These are phyloP conservation scores for Luffa acutangula DNA, from an alignment of 306 rosid genomes.

Conservation along the genomic window DNA sequence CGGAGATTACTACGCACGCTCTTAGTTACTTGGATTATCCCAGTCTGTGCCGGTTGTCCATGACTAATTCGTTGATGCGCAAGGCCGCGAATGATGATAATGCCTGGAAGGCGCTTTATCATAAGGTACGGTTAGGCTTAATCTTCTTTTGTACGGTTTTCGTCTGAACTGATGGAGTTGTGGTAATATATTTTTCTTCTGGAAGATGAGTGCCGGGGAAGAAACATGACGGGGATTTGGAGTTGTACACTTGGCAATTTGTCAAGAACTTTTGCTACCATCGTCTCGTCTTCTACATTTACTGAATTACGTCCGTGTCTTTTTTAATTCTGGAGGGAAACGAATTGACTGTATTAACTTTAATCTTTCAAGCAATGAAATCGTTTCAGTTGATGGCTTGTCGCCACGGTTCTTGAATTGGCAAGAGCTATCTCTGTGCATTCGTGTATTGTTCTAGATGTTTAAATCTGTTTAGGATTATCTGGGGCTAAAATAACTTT, in stretches of 20 bases:
- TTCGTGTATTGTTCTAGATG: not conserved
- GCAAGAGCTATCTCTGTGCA: not conserved
- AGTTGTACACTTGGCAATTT: not conserved
- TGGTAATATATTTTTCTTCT: not conserved
- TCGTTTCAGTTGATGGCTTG: not conserved
- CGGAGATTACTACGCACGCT: constrained; percentile 96
- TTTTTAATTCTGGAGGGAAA: not conserved
- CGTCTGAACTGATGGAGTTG: not conserved
- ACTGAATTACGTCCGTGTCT: not conserved
- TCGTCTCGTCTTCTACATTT: not conserved
- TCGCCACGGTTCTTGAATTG: not conserved
- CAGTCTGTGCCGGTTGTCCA: constrained; percentile 84
- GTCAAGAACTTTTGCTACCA: not conserved
- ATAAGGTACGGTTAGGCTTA: constrained; percentile 43
- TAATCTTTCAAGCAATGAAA: not conserved
- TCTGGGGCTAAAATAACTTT: not conserved
- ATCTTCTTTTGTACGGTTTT: not conserved
- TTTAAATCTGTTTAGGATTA: not conserved
- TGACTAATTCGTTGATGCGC: constrained; percentile 95
- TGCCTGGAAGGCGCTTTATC: constrained; percentile 97
- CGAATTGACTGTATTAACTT: not conserved
- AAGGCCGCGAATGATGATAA: constrained; percentile 94
- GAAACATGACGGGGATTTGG: not conserved
- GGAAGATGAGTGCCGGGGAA: not conserved
- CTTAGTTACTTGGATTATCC: constrained; percentile 96